Conservation (phyloP, 768 basidiomycete species). For the Suillus subluteus region DNA sequence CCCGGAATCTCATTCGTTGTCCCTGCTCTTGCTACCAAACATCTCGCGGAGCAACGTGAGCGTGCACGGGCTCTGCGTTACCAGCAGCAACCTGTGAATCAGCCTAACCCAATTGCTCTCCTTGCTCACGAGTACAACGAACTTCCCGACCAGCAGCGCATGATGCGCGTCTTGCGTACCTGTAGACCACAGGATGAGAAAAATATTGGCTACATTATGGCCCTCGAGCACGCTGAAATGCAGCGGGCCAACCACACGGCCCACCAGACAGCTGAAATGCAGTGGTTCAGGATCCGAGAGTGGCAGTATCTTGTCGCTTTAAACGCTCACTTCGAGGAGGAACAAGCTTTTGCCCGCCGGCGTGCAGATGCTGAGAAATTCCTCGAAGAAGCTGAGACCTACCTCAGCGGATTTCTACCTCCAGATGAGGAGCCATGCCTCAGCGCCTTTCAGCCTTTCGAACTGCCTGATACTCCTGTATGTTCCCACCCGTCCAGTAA, state of each 20-base stretch:
- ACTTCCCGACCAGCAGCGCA: neutral
- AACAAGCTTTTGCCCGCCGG: neutral
- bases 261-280: too few relatives aligned
- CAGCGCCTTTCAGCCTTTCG: neutral
- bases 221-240: neutral
- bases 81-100: neutral
- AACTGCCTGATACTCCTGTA: slow-evolving; percentile 1
- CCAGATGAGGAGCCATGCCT: neutral
- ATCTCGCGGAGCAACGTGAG: slow-evolving; percentile 18
- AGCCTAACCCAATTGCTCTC: slow-evolving; percentile 7
- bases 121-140: slow-evolving; percentile 6
- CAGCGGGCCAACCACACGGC: too few relatives aligned
- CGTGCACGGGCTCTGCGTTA: neutral
- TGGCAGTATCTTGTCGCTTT: neutral
- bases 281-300: neutral
- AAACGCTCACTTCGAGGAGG: neutral
- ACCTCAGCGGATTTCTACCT: neutral
- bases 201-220: neutral
- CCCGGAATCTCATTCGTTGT: neutral
- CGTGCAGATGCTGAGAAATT: neutral
- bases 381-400: neutral
- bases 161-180: neutral
- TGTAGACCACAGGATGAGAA: neutral
- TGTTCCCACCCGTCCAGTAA: neutral
- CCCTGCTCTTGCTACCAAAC: slow-evolving; percentile 28